Evolutionary conservation across 2,329 filamentous ascomycete species (phyloP), one percentile per base, ranked within the genome.

Genomic region (Penicillium digitatum): DNA sequence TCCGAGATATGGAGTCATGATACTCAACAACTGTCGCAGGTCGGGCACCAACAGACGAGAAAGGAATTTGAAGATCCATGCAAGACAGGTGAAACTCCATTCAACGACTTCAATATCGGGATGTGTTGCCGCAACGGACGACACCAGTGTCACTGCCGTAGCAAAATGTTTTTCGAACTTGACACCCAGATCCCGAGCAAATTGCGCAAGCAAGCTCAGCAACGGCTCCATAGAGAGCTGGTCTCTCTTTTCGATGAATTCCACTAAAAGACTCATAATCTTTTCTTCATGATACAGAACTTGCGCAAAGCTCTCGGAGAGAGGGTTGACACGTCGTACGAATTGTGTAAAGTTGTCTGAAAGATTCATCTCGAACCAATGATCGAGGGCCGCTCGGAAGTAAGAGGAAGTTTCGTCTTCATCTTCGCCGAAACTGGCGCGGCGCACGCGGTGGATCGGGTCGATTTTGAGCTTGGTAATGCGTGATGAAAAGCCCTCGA

Each of bases 51-150:
- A 76, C 0, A 97, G 81, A 60, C 90, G 86, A 2, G 91, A 95
- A 5, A 99, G 82, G 69, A 97, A 97, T 71, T 99, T 99, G 82
- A 99, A 96, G 38, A 97, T 80, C 80, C 95, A 99, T 43, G 94
- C 91, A 53, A 99, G 79, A 64, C 90, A 92, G 12, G 87, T 90
- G 75, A 99, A 99, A 48, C 90, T 93, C 92, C 93, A 97, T 76
- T 99, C 94, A 48, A 97, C 89, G n/a, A 95, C 91, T 60, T 92
- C 89, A 26, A 89, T 86, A 67, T 89, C 87, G 54, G 88, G 81
- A 50, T 89, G 85, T 65, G 85, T 88, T 51, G 86, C 86, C 11
- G 91, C 92, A 61, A 97, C 82, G 16, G 85, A 84, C 37, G 89
- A 83, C 52, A 99, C 85, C 51, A 95, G 78, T 51, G 80, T 82